Evolutionary conservation across 2,329 filamentous ascomycete species (phyloP).

Genomic region (Neonectria ditissima): DNA sequence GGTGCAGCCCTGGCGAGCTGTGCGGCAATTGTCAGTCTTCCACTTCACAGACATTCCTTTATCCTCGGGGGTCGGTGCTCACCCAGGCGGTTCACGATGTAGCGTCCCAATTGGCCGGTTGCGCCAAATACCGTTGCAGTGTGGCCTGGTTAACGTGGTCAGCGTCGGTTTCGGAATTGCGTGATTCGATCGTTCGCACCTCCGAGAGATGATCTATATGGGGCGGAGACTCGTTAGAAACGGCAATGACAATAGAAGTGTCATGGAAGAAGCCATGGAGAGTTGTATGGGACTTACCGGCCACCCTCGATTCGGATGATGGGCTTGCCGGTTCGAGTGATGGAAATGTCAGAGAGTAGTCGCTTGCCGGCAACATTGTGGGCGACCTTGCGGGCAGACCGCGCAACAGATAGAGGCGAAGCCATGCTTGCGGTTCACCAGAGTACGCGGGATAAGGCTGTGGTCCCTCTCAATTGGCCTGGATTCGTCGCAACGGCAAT

Average conservation of each 20-base stretch:
- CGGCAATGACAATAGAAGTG: conserved; percentile 35
- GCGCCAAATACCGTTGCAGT: conserved; percentile 98
- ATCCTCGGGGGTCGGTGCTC: conserved; percentile 36
- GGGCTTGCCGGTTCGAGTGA: conserved; percentile 96
- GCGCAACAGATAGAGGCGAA: conserved; percentile 67
- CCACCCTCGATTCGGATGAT: conserved; percentile 90
- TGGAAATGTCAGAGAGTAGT: conserved; percentile 83
- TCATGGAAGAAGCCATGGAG: background rate
- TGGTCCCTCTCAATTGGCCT: conserved; percentile 49
- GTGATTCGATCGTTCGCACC: conserved; percentile 64
- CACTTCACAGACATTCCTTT: conserved; percentile 4
- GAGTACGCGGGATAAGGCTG: conserved; percentile 46
- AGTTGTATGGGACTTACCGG: conserved; percentile 70
- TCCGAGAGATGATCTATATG: conserved; percentile 81
- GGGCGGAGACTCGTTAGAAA: conserved; percentile 51
- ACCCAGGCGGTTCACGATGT: conserved; percentile 96
- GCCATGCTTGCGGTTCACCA: conserved; percentile 60
- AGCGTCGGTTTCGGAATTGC: conserved; percentile 36
- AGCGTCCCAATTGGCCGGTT: conserved; percentile 93
- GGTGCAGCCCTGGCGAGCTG: conserved; percentile 92
- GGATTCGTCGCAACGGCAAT: conserved; percentile 39
- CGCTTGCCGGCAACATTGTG: conserved; percentile 63
- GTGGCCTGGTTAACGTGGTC: conserved; percentile 72
- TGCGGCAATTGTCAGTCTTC: conserved; percentile 37
- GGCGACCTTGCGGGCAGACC: conserved; percentile 62